Conservation (phyloP, 345 rosid genomes). For the Barbarea vulgaris region DNA sequence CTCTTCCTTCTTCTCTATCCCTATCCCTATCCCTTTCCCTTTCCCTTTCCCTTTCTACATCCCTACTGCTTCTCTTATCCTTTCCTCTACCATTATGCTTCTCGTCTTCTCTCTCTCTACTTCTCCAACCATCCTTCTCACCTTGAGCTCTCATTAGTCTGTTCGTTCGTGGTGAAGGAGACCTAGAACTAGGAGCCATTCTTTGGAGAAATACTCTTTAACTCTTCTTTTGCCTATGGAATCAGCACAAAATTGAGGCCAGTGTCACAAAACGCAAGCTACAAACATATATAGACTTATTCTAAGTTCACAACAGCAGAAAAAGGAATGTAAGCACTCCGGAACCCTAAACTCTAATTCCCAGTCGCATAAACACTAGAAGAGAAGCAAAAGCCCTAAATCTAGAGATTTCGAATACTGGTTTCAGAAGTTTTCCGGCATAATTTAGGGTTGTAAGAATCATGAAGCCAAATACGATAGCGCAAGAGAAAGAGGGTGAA, state of each 20-base stretch:
- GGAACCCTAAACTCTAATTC: constrained; percentile 10
- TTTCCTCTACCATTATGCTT: constrained; percentile 46
- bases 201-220: not conserved
- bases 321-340: not conserved
- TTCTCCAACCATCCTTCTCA: constrained; percentile 55
- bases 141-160: constrained; percentile 58
- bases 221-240: constrained; percentile 12
- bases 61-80: constrained; percentile 48
- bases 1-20: constrained; percentile 25
- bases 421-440: not conserved
- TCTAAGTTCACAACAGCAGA: not conserved
- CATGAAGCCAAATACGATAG: not conserved
- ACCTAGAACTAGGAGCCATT: constrained; percentile 61
- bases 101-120: constrained; percentile 53
- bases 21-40: constrained; percentile 42
- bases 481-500: not conserved
- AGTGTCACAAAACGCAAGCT: constrained; percentile 22
- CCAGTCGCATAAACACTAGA: not conserved
- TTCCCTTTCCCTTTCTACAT: constrained; percentile 42
- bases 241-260: constrained; percentile 5
- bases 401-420: constrained; percentile 1
- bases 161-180: constrained; percentile 77
- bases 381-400: constrained; percentile 19
- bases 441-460: not conserved
- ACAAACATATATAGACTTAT: not conserved